Evolutionary conservation across 257 asterid species (phyloP).

Genomic region (Osmanthus fragrans): DNA sequence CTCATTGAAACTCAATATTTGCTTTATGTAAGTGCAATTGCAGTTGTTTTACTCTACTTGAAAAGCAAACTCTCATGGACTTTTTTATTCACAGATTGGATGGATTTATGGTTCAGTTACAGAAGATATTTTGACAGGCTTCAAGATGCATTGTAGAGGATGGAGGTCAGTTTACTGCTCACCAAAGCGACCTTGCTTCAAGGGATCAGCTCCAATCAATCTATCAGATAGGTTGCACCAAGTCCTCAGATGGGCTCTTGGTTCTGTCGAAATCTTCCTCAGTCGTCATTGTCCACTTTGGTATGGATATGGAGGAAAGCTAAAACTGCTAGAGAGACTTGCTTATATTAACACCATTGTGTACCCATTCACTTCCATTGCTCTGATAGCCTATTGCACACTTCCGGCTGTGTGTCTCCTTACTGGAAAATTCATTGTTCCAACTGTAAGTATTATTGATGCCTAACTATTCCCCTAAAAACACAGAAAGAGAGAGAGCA

Average conservation of each 20-base stretch:
- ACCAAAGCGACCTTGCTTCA: conserved; percentile 77
- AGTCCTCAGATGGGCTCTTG: conserved; percentile 92
- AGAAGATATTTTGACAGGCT: conserved; percentile 83
- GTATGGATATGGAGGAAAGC: conserved; percentile 79
- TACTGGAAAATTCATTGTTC: conserved; percentile 84
- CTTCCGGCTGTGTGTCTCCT: conserved; percentile 88
- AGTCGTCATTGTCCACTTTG: conserved; percentile 93
- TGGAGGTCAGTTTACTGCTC: conserved; percentile 78
- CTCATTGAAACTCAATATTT: not conserved
- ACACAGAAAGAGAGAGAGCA: not conserved
- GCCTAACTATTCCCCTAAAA: not conserved
- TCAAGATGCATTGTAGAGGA: conserved; percentile 94
- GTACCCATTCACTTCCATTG: conserved; percentile 85
- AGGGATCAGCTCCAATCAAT: conserved; percentile 91
- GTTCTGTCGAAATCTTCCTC: conserved; percentile 82
- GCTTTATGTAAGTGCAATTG: not conserved
- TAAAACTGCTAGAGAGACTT: conserved; percentile 73
- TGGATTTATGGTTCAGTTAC: conserved; percentile 90
- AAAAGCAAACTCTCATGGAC: not conserved
- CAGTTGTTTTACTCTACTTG: not conserved
- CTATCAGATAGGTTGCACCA: conserved; percentile 86
- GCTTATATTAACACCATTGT: conserved; percentile 79
- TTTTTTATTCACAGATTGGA: conserved; percentile 58
- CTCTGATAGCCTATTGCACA: conserved; percentile 76
- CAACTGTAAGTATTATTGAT: conserved; percentile 56